phyloP scores from a whole-genome alignment of 768 basidiomycete genomes.

The Leccinum subgranulosum region DNA sequence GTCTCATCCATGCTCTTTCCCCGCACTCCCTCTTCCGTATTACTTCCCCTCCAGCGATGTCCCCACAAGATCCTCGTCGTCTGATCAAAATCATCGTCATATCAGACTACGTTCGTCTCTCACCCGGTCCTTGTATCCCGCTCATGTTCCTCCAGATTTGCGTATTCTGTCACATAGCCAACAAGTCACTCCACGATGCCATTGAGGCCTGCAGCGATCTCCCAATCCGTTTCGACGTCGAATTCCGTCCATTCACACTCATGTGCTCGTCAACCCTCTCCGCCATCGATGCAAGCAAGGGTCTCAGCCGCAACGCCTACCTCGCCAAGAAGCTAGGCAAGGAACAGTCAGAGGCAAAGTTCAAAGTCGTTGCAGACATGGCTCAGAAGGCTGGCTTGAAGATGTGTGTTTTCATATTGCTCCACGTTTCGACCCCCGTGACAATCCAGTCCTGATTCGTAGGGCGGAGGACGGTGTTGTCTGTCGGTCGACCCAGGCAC shows the following conservation, averaged over 20 bases:
- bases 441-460: background rate
- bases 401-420: constrained; percentile 17
- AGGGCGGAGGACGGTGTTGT: constrained; percentile 40
- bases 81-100: constrained; percentile 32
- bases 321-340: constrained; percentile 25
- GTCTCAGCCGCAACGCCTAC: constrained; percentile 21
- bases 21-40: constrained; percentile 1
- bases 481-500: constrained; percentile 39
- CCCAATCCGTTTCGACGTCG: constrained; percentile 33
- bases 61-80: constrained; percentile 15
- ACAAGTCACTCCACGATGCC: constrained; percentile 36
- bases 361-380: constrained; percentile 28
- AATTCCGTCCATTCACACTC: constrained; percentile 34
- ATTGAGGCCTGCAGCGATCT: constrained; percentile 34
- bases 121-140: background rate
- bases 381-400: constrained; percentile 26
- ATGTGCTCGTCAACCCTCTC: constrained; percentile 21
- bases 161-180: constrained; percentile 38
- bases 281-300: constrained; percentile 20
- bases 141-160: constrained; percentile 28
- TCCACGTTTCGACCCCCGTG: background rate
- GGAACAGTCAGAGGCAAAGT: constrained; percentile 25
- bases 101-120: constrained; percentile 32
- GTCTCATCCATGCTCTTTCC: constrained; percentile 26
- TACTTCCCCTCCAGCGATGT: constrained; percentile 12